Conservation (phyloP, 2,329 filamentous ascomycete genomes). For the Aspergillus puulaauensis region DNA sequence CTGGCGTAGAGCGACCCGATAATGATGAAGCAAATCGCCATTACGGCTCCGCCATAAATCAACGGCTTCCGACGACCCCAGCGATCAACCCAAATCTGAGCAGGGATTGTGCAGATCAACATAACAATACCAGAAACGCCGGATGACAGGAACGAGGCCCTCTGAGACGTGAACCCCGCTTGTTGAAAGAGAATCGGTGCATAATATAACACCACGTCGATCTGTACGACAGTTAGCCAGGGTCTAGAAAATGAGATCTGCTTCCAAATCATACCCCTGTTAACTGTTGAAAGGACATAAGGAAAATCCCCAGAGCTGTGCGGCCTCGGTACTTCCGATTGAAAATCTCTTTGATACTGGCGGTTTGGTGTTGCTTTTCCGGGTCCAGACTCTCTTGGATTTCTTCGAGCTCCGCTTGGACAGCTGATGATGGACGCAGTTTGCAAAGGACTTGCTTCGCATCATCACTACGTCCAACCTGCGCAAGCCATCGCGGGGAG, state of each 20-base stretch:
- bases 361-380: constrained; percentile 7
- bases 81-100: constrained; percentile 30
- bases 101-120: constrained; percentile 29
- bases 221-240: constrained; percentile 7
- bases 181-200: constrained; percentile 31
- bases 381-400: constrained; percentile 20
- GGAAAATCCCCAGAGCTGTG: constrained; percentile 11
- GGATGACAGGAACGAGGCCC: constrained; percentile 27
- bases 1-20: constrained; percentile 15
- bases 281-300: constrained; percentile 17
- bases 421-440: not conserved
- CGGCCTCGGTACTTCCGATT: constrained; percentile 13
- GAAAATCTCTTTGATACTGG: constrained; percentile 15
- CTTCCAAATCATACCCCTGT: constrained; percentile 9
- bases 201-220: constrained; percentile 27
- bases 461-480: constrained; percentile 7
- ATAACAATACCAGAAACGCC: constrained; percentile 29
- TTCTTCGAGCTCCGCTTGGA: constrained; percentile 15
- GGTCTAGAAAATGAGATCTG: not conserved
- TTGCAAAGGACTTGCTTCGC: constrained; percentile 5
- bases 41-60: constrained; percentile 26
- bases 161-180: constrained; percentile 23
- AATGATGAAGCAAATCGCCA: constrained; percentile 21
- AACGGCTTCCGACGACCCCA: constrained; percentile 30
- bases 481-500: constrained; percentile 15